Conservation (phyloP, 2,329 filamentous ascomycete species). For the Helotiales sp. region DNA sequence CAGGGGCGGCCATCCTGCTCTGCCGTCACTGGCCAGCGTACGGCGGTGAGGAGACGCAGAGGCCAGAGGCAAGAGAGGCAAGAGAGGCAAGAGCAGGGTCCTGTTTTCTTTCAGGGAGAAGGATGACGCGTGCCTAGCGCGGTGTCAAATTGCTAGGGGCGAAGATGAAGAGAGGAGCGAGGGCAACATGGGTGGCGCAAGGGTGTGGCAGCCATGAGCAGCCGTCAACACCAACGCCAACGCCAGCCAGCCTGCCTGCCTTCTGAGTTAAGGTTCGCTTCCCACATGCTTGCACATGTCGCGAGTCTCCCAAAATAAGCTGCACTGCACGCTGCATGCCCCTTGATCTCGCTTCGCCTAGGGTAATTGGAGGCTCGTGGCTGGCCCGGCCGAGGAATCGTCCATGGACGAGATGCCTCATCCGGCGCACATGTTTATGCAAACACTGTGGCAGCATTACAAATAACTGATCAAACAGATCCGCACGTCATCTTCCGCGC, state of each 20-base stretch:
- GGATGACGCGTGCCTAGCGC: conserved; percentile 25
- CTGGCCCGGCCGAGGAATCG: not conserved
- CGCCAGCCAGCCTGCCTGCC: not conserved
- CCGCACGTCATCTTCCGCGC: not conserved
- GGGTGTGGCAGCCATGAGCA: not conserved
- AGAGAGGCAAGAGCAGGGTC: not conserved
- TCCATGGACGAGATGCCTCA: not conserved
- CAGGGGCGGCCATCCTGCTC: conserved; percentile 3
- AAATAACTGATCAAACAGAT: not conserved
- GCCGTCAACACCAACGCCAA: not conserved
- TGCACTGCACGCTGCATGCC: conserved; percentile 11
- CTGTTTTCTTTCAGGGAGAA: conserved; percentile 3
- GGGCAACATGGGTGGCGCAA: not conserved
- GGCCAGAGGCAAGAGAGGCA: conserved; percentile 1
- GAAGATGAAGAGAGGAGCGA: not conserved
- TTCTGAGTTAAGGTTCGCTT: not conserved
- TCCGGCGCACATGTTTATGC: not conserved
- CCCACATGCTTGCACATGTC: not conserved
- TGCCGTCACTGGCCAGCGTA: conserved; percentile 14
- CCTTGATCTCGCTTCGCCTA: conserved; percentile 15
- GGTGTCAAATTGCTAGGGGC: conserved; percentile 24
- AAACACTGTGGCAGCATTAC: not conserved
- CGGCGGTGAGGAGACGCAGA: conserved; percentile 10
- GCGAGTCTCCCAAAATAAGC: not conserved
- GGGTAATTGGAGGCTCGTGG: not conserved